Evolutionary conservation across 1,139 yeast species (phyloP).

Genomic region (Debaryomyces psychrophilus): DNA sequence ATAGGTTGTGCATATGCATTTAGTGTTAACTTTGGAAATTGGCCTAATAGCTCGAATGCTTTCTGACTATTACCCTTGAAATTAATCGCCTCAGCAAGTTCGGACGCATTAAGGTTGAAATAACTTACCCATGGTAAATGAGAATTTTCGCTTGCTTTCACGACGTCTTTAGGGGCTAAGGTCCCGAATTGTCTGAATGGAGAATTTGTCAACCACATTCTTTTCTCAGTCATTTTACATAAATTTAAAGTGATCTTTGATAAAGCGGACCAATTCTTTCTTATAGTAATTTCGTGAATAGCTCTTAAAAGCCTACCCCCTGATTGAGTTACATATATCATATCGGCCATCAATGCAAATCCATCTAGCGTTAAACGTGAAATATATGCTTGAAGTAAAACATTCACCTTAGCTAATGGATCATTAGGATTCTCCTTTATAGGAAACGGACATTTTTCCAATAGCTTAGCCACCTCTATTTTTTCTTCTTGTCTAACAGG

Average conservation of each 20-base stretch:
- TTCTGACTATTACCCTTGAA: constrained; percentile 66
- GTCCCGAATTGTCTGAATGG: constrained; percentile 83
- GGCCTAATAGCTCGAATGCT: constrained; percentile 63
- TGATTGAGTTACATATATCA: constrained; percentile 90
- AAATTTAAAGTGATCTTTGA: constrained; percentile 62
- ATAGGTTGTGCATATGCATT: constrained; percentile 74
- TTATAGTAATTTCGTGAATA: constrained; percentile 73
- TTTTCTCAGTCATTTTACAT: constrained; percentile 77
- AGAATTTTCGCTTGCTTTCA: constrained; percentile 77
- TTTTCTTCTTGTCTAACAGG: constrained; percentile 89
- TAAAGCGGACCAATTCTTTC: constrained; percentile 72
- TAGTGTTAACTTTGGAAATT: constrained; percentile 70
- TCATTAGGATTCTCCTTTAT: constrained; percentile 72
- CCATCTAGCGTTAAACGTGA: constrained; percentile 79
- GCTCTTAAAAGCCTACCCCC: constrained; percentile 91
- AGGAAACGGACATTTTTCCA: constrained; percentile 84
- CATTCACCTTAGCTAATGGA: constrained; percentile 77
- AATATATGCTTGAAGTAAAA: constrained; percentile 81
- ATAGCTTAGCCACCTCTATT: constrained; percentile 68
- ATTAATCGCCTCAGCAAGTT: constrained; percentile 80
- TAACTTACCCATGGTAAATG: constrained; percentile 84
- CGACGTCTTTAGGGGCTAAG: constrained; percentile 65
- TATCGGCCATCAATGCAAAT: constrained; percentile 89
- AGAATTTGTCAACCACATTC: constrained; percentile 84
- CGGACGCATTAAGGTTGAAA: constrained; percentile 68